phyloP scores from a whole-genome alignment of 192 early-diverging fungal species.

The Mortierella claussenii region DNA sequence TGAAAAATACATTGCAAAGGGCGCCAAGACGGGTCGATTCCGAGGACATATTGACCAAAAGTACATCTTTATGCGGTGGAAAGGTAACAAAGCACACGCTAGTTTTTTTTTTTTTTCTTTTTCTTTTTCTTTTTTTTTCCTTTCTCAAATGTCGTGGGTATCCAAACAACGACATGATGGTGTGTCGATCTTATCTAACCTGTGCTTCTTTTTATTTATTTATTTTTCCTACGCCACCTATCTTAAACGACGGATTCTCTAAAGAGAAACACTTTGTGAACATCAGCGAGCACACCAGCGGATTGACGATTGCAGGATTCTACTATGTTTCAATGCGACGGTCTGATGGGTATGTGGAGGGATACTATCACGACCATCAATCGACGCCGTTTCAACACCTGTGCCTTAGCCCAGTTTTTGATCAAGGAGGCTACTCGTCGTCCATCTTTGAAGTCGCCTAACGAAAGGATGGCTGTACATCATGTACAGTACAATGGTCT shows the following conservation, averaged over 20 bases:
- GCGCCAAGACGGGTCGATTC: conserved; percentile 44
- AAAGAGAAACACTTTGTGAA: conserved; percentile 70
- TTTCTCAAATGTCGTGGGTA: no score
- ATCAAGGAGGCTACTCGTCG: conserved; percentile 44
- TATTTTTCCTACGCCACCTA: neutral
- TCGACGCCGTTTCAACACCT: conserved; percentile 54
- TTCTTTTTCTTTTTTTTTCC: neutral
- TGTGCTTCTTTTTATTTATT: neutral
- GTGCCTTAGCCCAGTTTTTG: conserved; percentile 40
- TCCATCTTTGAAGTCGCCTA: conserved; percentile 40
- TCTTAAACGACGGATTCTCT: no score
- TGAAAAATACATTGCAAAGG: conserved; percentile 32
- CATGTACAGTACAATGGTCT: no score
- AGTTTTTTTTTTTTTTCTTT: neutral
- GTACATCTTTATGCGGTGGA: conserved; percentile 80
- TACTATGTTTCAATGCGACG: conserved; percentile 75
- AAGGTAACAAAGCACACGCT: conserved; percentile 54
- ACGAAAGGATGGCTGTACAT: no score
- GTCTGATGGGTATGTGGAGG: conserved; percentile 65
- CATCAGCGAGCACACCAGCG: conserved; percentile 57
- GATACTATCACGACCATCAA: conserved; percentile 56
- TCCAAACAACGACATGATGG: no score
- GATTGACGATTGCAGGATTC: conserved; percentile 73
- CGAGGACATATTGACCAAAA: conserved; percentile 64
- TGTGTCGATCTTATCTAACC: no score